phyloP scores from a whole-genome alignment of 192 early-diverging fungal species.

The Dissophora globulifera region DNA sequence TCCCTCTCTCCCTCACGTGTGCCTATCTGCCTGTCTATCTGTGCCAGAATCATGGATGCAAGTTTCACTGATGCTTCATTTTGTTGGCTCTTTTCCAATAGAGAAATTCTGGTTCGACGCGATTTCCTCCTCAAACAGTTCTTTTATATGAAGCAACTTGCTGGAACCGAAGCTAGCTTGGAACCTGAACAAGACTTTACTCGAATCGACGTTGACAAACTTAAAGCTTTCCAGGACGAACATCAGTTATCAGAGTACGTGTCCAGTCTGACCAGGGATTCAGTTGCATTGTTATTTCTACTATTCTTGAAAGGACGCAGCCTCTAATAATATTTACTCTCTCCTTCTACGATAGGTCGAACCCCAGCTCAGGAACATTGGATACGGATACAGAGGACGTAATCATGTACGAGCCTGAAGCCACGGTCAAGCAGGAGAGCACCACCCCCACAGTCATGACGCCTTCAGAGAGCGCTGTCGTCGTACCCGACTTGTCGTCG shows the following conservation, averaged over 20 bases:
- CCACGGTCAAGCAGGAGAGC: slow-evolving; percentile 33
- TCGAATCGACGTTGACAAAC: slow-evolving; percentile 38
- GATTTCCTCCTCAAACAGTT: slow-evolving; percentile 49
- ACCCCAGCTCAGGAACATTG: slow-evolving; percentile 25
- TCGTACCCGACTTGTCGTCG: slow-evolving; percentile 38
- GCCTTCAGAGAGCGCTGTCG: slow-evolving; percentile 42
- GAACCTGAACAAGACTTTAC: slow-evolving; percentile 50
- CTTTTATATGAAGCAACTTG: slow-evolving; percentile 52
- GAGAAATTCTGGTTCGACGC: slow-evolving; percentile 46
- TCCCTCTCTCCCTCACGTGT: no score
- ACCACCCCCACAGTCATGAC: slow-evolving; percentile 50
- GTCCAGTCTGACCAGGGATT: no score
- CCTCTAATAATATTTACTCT: no score
- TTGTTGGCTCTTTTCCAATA: slow-evolving; percentile 2
- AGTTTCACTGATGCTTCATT: background rate
- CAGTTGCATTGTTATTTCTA: no score
- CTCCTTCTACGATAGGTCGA: slow-evolving; percentile 21
- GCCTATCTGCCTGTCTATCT: no score
- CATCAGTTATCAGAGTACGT: slow-evolving; percentile 49
- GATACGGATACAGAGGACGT: slow-evolving; percentile 20
- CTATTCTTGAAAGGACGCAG: no score
- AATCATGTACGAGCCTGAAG: slow-evolving; percentile 23
- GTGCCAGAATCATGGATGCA: no score
- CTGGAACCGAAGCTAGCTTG: slow-evolving; percentile 46
- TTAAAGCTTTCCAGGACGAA: slow-evolving; percentile 52